Conservation (phyloP, 768 basidiomycete species). For the Baorangia bicolor region DNA sequence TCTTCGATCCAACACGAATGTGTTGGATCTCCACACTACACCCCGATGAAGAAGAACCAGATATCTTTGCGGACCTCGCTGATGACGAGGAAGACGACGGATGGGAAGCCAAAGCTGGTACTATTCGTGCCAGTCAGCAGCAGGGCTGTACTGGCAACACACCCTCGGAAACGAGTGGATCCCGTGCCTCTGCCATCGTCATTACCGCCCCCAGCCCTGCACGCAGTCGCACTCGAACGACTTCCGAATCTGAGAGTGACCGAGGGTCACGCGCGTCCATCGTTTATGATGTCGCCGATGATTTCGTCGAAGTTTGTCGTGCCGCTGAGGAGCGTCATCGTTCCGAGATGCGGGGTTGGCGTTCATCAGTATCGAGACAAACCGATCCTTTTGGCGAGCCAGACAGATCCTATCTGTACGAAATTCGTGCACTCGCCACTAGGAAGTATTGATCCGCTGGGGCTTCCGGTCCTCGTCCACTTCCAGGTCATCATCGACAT, state of each 20-base stretch:
- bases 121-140: slow-evolving; percentile 66
- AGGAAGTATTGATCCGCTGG: slow-evolving; percentile 60
- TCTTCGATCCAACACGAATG: slow-evolving; percentile 93
- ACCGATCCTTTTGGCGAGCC: slow-evolving; percentile 34
- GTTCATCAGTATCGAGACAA: slow-evolving; percentile 26
- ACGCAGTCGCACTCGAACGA: slow-evolving; percentile 59
- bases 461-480: neutral
- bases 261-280: slow-evolving; percentile 79
- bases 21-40: slow-evolving; percentile 88
- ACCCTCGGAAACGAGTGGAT: slow-evolving; percentile 27
- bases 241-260: slow-evolving; percentile 71
- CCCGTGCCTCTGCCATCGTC: slow-evolving; percentile 26
- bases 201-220: slow-evolving; percentile 57
- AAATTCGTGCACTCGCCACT: slow-evolving; percentile 85
- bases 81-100: slow-evolving; percentile 82
- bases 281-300: slow-evolving; percentile 74
- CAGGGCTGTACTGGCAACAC: slow-evolving; percentile 33
- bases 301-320: slow-evolving; percentile 69
- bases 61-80: slow-evolving; percentile 90
- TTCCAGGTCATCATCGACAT: neutral
- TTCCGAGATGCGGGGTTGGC: slow-evolving; percentile 84
- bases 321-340: slow-evolving; percentile 81
- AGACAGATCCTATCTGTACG: slow-evolving; percentile 68
- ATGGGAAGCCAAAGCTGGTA: slow-evolving; percentile 75
- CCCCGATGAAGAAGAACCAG: slow-evolving; percentile 90